These are phyloP conservation scores for Calonectria pseudoreteaudii DNA, from an alignment of 2,329 filamentous ascomycete species.

Conservation along the genomic window DNA sequence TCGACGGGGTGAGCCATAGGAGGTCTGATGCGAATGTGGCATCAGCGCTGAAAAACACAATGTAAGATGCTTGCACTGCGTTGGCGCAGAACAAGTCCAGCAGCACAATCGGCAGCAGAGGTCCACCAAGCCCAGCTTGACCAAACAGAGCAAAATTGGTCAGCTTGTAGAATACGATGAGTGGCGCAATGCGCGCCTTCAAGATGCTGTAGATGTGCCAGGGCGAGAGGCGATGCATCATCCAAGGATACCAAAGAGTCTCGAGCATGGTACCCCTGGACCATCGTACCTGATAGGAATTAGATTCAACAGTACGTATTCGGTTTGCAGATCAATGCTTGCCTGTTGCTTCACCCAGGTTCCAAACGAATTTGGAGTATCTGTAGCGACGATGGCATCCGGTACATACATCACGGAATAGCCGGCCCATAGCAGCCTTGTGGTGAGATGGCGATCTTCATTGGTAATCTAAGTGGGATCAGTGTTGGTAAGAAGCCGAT, in stretches of 20 bases:
- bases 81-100: conserved; percentile 1
- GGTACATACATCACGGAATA: not conserved
- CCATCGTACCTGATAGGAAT: not conserved
- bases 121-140: not conserved
- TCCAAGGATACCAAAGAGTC: not conserved
- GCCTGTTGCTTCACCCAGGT: not conserved
- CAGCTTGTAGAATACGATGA: not conserved
- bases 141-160: not conserved
- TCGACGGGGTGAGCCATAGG: not conserved
- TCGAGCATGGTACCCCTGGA: not conserved
- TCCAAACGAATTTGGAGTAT: not conserved
- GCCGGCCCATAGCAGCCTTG: not conserved
- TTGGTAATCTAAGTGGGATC: not conserved
- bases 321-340: too few relatives aligned
- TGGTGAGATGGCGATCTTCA: not conserved
- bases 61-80: conserved; percentile 4
- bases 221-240: not conserved
- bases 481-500: not conserved
- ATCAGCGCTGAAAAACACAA: not conserved
- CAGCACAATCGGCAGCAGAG: not conserved
- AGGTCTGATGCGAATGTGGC: not conserved
- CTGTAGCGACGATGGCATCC: not conserved
- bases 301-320: accelerated
- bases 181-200: not conserved
- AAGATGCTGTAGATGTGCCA: conserved; percentile 3